These are phyloP conservation scores for Euphorbia schlechtendalii DNA, from an alignment of 441 rosid genomes.

Conservation along the genomic window DNA sequence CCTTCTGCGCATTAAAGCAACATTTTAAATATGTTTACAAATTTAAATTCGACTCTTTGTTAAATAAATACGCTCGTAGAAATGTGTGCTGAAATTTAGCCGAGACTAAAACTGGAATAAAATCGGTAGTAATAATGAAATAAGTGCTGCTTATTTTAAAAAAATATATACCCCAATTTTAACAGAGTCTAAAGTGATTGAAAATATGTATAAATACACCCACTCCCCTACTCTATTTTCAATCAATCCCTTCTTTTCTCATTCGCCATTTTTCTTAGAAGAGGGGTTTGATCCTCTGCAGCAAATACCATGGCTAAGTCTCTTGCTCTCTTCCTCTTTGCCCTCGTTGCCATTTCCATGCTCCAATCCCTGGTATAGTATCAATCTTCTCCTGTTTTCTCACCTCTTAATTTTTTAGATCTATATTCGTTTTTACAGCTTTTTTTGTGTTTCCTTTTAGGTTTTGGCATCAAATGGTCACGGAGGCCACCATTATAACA, in stretches of 20 bases:
- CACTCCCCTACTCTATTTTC: neutral
- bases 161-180: too few species aligned
- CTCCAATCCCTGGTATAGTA: conserved; percentile 42
- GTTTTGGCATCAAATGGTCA: conserved; percentile 44
- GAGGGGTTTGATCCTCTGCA: conserved; percentile 7
- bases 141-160: too few species aligned
- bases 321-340: conserved; percentile 32
- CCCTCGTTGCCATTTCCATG: conserved; percentile 51
- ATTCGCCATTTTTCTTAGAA: neutral
- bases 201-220: conserved; percentile 25
- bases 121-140: too few species aligned
- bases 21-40: too few species aligned
- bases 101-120: too few species aligned
- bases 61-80: too few species aligned
- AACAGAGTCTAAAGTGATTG: neutral
- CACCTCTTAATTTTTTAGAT: too few species aligned
- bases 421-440: neutral
- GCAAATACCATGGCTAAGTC: conserved; percentile 36
- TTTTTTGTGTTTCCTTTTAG: conserved; percentile 14
- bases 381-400: neutral
- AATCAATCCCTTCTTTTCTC: conserved; percentile 10
- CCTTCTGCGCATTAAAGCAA: too few species aligned
- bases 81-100: too few species aligned
- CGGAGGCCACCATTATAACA: conserved; percentile 44
- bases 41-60: too few species aligned